These are phyloP conservation scores for Solanum verrucosum DNA, from an alignment of 257 asterid species.

Conservation along the genomic window DNA sequence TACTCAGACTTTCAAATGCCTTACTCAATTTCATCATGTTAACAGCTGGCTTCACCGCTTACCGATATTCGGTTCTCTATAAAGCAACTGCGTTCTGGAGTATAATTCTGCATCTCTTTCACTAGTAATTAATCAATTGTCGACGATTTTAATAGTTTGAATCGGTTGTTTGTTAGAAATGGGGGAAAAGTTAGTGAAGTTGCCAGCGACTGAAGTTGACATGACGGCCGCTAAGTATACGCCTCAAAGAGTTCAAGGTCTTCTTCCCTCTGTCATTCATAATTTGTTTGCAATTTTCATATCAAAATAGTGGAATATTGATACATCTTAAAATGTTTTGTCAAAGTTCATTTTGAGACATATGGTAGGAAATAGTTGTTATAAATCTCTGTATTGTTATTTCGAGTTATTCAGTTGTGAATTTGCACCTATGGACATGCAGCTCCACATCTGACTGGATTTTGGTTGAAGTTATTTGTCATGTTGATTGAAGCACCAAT, in stretches of 20 bases:
- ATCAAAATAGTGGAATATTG: neutral
- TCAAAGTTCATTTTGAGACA: neutral
- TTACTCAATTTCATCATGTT: neutral
- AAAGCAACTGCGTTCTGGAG: neutral
- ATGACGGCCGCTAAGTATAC: slow-evolving; percentile 51
- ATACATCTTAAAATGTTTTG: too few relatives aligned
- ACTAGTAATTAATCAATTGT: neutral
- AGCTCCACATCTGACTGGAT: slow-evolving; percentile 97
- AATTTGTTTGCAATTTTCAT: neutral
- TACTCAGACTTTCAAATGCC: neutral
- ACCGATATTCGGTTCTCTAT: neutral
- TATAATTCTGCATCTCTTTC: neutral
- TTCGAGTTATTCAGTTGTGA: neutral
- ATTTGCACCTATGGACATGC: slow-evolving; percentile 3
- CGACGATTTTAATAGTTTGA: neutral
- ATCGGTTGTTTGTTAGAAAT: slow-evolving; percentile 1
- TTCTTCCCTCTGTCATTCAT: neutral
- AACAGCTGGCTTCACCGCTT: neutral
- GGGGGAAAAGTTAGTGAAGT: slow-evolving; percentile 78
- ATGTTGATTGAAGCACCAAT: slow-evolving; percentile 51
- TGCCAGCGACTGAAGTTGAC: slow-evolving; percentile 73
- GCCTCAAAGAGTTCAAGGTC: slow-evolving; percentile 53
- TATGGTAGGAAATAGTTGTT: neutral
- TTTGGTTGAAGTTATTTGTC: slow-evolving; percentile 48
- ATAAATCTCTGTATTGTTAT: neutral